phyloP scores from a whole-genome alignment of 257 asterid species.

The Haberlea rhodopensis region DNA sequence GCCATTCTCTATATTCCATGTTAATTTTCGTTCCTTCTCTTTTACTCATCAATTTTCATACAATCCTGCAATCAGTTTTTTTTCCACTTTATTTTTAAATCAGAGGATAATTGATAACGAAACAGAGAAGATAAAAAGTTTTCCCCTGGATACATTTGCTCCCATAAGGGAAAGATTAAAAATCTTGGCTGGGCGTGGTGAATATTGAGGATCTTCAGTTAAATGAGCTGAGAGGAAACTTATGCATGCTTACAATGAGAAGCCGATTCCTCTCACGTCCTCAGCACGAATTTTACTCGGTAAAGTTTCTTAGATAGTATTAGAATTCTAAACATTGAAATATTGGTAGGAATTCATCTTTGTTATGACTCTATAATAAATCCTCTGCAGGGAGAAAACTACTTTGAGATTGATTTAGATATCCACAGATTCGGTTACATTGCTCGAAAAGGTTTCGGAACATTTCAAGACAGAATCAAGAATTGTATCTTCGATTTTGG shows the following conservation, averaged over 20 bases:
- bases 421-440: no score
- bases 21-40: neutral
- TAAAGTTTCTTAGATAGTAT: slow-evolving; percentile 23
- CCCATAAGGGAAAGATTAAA: no score
- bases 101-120: slow-evolving; percentile 77
- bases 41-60: neutral
- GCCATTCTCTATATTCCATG: slow-evolving; percentile 1
- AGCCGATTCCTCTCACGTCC: slow-evolving; percentile 94
- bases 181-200: slow-evolving; percentile 69
- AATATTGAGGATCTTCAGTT: slow-evolving; percentile 72
- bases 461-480: slow-evolving; percentile 79
- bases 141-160: slow-evolving; percentile 63
- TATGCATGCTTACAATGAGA: slow-evolving; percentile 87
- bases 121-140: slow-evolving; percentile 69
- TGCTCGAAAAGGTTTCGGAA: slow-evolving; percentile 85
- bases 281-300: no score
- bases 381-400: no score
- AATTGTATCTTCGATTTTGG: slow-evolving; percentile 80
- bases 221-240: slow-evolving; percentile 77
- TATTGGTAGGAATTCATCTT: no score
- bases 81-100: slow-evolving; percentile 11
- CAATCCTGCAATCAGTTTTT: slow-evolving; percentile 13
- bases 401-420: no score
- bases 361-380: no score
- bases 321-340: no score